Evolutionary conservation across 352 stramenopile species (phyloP), one percentile per base, ranked within the genome.

Genomic region (Plasmopara halstedii): DNA sequence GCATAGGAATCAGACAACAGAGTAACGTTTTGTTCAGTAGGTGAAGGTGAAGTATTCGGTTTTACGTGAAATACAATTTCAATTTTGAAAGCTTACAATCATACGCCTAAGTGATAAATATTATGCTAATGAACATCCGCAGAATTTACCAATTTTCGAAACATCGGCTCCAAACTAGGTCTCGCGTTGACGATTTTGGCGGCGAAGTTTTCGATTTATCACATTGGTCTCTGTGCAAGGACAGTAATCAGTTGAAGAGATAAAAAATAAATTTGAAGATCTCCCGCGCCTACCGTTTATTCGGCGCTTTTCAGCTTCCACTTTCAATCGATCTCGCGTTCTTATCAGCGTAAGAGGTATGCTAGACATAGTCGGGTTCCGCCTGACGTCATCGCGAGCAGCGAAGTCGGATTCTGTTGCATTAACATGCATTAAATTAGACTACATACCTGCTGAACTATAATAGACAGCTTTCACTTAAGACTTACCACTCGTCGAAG

Each of bases 211-310:
- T 31, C 61, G 21, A 43, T 69, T 68, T 6, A 71, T 31, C 61
- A 74, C 38, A 26, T 71, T 71, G 19, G 50, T 50, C 40, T 74
- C 64, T 73, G 53, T 50, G 11, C 49, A 40, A 20, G 18, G 31
- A 34, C 22, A n/a, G 11, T 10, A 36, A 42, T 32, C 10, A 4
- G 15, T 27, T 34, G 41, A 22, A n/a, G 26, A 14, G 15, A 21
- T 25, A 34, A 14, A 27, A 5, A 7, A 7, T 13, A 25, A 13
- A 46, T 18, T 15, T 7, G n/a, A 31, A 4, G 23, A 20, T 15
- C 31, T 15, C 3, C 2, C n/a, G 20, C 32, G 11, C 32, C 17
- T 58, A 74, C 64, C 64, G 42, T 70, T 71, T 14, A 58, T 56
- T 32, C 53, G 60, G 13, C 53, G 57, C 13, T 71, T 47, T 38